phyloP scores from a whole-genome alignment of 140 eudicot species.

The Ambrosia hybrid region DNA sequence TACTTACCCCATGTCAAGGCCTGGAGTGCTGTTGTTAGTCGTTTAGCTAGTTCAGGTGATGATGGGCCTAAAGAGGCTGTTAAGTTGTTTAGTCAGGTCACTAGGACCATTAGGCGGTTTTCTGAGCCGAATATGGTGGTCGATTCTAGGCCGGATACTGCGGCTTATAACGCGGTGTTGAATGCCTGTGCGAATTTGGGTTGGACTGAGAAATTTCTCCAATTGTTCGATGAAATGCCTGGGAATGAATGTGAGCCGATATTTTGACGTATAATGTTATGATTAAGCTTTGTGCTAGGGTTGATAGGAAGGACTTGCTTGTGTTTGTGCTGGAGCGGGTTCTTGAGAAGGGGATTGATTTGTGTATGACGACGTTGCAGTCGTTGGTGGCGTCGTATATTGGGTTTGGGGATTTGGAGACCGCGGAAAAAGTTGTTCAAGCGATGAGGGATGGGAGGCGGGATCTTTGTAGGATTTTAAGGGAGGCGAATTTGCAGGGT shows the following conservation, averaged over 20 bases:
- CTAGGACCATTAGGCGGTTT: constrained; percentile 48
- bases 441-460: constrained; percentile 80
- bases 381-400: constrained; percentile 88
- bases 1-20: constrained; percentile 96
- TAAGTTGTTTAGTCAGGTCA: constrained; percentile 53
- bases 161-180: constrained; percentile 77
- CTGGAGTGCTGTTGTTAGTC: constrained; percentile 90
- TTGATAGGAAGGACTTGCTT: constrained; percentile 73
- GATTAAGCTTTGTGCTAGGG: constrained; percentile 83
- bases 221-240: constrained; percentile 85
- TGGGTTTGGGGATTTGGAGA: constrained; percentile 82
- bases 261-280: constrained; percentile 68
- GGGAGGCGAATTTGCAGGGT: constrained; percentile 38
- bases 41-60: constrained; percentile 62
- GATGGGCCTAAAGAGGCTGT: constrained; percentile 80
- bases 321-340: constrained; percentile 74
- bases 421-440: constrained; percentile 77
- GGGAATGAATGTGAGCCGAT: constrained; percentile 63
- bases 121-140: constrained; percentile 43
- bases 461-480: constrained; percentile 68
- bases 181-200: constrained; percentile 93
- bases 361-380: constrained; percentile 79
- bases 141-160: constrained; percentile 77
- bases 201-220: constrained; percentile 51
- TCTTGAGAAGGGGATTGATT: constrained; percentile 52